Evolutionary conservation across 179 eudicot species (phyloP).

Genomic region (Spergularia azorica): DNA sequence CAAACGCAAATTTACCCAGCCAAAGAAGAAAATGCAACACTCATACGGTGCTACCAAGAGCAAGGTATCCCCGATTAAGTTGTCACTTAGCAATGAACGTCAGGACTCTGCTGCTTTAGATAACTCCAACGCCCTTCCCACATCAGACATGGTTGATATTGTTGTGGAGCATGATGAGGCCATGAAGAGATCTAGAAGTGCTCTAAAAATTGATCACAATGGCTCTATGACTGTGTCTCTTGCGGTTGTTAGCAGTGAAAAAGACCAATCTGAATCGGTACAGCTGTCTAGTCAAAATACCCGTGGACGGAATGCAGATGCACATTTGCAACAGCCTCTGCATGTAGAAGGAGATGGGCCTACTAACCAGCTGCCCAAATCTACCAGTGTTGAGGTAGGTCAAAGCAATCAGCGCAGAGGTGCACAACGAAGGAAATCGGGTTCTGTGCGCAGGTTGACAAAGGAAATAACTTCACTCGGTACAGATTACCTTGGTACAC

Average conservation of each 20-base stretch:
- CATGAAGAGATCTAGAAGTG: conserved; percentile 29
- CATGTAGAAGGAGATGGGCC: conserved; percentile 40
- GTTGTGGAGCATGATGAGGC: conserved; percentile 34
- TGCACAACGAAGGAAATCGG: conserved; percentile 86
- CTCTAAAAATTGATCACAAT: conserved; percentile 37
- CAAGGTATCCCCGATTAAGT: conserved; percentile 43
- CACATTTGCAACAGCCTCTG: conserved; percentile 34
- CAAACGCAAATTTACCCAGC: conserved; percentile 67
- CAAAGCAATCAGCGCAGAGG: conserved; percentile 61
- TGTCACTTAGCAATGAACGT: conserved; percentile 39
- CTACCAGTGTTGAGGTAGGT: conserved; percentile 43
- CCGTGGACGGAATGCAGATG: conserved; percentile 25
- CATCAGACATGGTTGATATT: conserved; percentile 27
- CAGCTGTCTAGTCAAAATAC: conserved; percentile 27
- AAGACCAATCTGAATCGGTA: conserved; percentile 21
- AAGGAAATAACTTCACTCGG: conserved; percentile 38
- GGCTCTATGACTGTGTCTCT: conserved; percentile 36
- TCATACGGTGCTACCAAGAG: conserved; percentile 65
- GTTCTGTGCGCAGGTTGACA: conserved; percentile 79
- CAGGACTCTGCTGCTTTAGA: conserved; percentile 30
- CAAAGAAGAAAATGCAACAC: conserved; percentile 75
- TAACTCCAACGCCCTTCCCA: conserved; percentile 24
- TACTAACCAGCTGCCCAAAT: conserved; percentile 43
- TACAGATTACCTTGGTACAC: conserved; percentile 37
- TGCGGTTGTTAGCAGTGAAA: conserved; percentile 40